phyloP scores from a whole-genome alignment of 257 asterid genomes.

The Fraxinus excelsior region DNA sequence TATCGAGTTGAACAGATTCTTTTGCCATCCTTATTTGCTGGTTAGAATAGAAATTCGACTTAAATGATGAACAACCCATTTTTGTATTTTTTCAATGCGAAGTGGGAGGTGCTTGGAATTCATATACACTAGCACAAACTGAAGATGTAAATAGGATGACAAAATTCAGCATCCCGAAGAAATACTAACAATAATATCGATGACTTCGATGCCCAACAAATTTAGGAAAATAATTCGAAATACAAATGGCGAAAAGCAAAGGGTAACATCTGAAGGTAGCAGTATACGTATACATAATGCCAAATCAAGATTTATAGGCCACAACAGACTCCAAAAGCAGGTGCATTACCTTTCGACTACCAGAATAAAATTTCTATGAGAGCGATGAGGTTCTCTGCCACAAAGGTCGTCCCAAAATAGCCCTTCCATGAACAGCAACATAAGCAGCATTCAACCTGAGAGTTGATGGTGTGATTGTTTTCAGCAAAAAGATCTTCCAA shows the following conservation, averaged over 20 bases:
- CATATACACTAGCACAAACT: not conserved
- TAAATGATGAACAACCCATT: no score
- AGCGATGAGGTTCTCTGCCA: conserved; percentile 76
- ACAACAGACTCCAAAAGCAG: conserved; percentile 14
- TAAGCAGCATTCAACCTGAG: conserved; percentile 78
- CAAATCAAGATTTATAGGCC: not conserved
- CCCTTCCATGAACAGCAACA: conserved; percentile 76
- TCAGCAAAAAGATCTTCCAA: not conserved
- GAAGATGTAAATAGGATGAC: not conserved
- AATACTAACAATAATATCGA: not conserved
- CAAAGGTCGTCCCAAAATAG: conserved; percentile 84
- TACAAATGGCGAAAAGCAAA: not conserved
- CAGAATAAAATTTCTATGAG: conserved; percentile 31
- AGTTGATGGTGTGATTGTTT: not conserved
- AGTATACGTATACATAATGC: not conserved
- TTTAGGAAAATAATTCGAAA: not conserved
- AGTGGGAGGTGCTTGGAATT: no score
- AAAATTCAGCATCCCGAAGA: not conserved
- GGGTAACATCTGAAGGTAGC: not conserved
- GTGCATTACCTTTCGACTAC: conserved; percentile 13
- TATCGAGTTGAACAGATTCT: no score
- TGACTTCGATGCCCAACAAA: not conserved
- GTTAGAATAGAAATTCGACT: no score
- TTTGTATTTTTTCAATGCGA: no score
- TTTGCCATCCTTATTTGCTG: no score